phyloP scores from a whole-genome alignment of 441 rosid species.

The Adansonia rubrostipa region DNA sequence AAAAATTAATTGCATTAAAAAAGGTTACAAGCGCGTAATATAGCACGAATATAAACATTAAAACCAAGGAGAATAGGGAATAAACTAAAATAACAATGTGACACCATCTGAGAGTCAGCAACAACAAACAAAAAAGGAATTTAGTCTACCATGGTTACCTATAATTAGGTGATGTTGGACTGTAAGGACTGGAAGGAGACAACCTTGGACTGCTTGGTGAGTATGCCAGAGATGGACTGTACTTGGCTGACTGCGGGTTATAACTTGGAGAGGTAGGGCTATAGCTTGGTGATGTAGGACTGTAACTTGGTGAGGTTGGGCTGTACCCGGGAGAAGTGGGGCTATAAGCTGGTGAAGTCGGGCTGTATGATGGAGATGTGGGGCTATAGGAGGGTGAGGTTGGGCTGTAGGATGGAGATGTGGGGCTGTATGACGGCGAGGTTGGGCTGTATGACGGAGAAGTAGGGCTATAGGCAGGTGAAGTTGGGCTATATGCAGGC shows the following conservation, averaged over 20 bases:
- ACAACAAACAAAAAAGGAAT: background rate
- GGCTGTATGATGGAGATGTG: constrained; percentile 83
- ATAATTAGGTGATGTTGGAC: constrained; percentile 94
- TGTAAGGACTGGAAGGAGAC: constrained; percentile 89
- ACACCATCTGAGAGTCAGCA: background rate
- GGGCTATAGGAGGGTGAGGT: constrained; percentile 84
- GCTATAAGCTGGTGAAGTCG: constrained; percentile 81
- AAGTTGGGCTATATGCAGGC: constrained; percentile 79
- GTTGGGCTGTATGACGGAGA: constrained; percentile 73
- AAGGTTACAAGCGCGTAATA: background rate
- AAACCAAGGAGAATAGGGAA: background rate
- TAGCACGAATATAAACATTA: background rate
- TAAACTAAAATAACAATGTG: background rate
- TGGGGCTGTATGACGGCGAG: constrained; percentile 64
- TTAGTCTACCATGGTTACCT: constrained; percentile 47
- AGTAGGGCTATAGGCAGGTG: constrained; percentile 69
- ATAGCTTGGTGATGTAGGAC: constrained; percentile 15
- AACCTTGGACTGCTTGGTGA: constrained; percentile 92
- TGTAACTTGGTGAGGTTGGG: constrained; percentile 12
- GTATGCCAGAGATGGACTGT: constrained; percentile 82
- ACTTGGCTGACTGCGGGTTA: constrained; percentile 72
- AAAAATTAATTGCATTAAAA: background rate
- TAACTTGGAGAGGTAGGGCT: constrained; percentile 85
- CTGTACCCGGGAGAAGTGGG: constrained; percentile 75
- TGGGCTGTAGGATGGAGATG: constrained; percentile 63